phyloP scores from a whole-genome alignment of 2,329 filamentous ascomycete species.

The Ilyonectria robusta region DNA sequence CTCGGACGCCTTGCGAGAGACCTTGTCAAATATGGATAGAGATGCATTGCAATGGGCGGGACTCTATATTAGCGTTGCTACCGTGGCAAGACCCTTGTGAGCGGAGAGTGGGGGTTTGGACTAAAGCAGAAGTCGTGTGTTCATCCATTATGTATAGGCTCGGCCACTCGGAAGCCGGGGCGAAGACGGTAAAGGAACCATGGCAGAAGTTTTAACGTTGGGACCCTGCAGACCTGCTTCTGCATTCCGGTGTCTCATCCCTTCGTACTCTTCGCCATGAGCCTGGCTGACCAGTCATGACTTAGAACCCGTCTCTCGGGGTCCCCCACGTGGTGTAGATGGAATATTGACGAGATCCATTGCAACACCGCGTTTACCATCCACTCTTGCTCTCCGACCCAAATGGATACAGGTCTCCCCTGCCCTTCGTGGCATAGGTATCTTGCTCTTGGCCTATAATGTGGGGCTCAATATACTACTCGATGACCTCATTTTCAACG shows the following conservation, averaged over 20 bases:
- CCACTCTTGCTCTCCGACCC: too few relatives aligned
- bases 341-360: too few relatives aligned
- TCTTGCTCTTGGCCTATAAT: background rate
- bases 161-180: constrained; percentile 3
- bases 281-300: background rate
- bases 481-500: constrained; percentile 33
- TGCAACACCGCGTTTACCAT: background rate
- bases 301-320: background rate
- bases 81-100: constrained; percentile 26
- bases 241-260: constrained; percentile 7
- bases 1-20: constrained; percentile 10
- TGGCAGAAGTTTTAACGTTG: background rate
- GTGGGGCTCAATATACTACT: constrained; percentile 21
- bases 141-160: constrained; percentile 12
- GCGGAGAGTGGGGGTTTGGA: constrained; percentile 31
- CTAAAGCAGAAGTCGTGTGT: constrained; percentile 17
- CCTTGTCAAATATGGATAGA: constrained; percentile 31
- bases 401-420: background rate
- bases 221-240: constrained; percentile 22
- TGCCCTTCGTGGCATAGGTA: background rate
- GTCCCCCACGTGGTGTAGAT: constrained; percentile 9
- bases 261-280: background rate
- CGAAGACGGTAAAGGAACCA: constrained; percentile 5
- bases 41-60: constrained; percentile 16
- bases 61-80: constrained; percentile 28